Base-by-base conservation (phyloP, 768 basidiomycete genomes). In the Kockovaella imperatae region DNA sequence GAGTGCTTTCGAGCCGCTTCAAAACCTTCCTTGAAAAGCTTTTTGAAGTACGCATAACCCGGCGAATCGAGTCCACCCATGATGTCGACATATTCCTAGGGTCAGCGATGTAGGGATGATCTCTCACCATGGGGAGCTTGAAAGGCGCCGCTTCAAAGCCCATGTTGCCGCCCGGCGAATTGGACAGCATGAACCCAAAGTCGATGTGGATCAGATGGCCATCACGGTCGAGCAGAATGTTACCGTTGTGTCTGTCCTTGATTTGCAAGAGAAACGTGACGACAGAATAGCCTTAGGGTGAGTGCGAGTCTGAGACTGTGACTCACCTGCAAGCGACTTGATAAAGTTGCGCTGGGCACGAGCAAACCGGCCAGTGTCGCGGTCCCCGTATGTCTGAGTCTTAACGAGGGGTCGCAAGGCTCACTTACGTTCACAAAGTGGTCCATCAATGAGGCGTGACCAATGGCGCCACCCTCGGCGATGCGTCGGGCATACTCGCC, bases 111-210 rank as follows among this genome's bases (percentile, higher is more conserved):
- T 17, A 5, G 28, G 25, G 10, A 20, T 25, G 18, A 17, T 4
- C 17, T 52, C 65, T 52, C 18, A 67, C 65, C 61, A 84, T 76
- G 6, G 90, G 83, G 11, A 97, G 74, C 70, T 99, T 99, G 78
- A 99, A 99, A 1, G 95, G 95, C 2, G 95, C 91, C n/a, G 91
- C 93, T 73, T 99, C 95, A 69, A 99, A 97, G 23, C 93, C 87
- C 54, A 99, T 85, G 67, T 93, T 93, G 17, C 93, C 93, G 3
- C 64, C 64, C 0, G 95, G 95, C 1, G 91, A 89, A 70, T 96
- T 96, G 35, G 85, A 85, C 28, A 97, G 77, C 78, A 97, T 93
- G 75, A 97, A 97, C 2, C 95, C 95, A 68, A 97, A 99, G 71
- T 97, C 95, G 52, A 99, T 99, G 69, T 99, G 75, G 41, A 95